Conservation (phyloP, 2,329 filamentous ascomycete genomes). For the Microcyclosporella mali region DNA sequence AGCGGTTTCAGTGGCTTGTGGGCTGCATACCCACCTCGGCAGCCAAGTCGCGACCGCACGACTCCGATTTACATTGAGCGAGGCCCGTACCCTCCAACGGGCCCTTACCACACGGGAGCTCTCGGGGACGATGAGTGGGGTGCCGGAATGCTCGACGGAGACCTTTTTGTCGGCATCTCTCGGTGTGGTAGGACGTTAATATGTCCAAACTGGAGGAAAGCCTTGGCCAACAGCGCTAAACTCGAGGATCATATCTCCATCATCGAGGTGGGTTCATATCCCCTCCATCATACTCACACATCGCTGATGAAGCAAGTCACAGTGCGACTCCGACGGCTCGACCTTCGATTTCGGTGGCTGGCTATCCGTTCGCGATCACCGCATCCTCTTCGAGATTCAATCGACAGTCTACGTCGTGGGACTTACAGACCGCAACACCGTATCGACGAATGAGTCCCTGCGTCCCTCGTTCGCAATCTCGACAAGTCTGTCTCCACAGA, state of each 20-base stretch:
- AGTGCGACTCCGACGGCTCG: conserved; percentile 35
- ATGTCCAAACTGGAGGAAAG: conserved; percentile 40
- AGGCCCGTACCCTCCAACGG: conserved; percentile 13
- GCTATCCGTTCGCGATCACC: conserved; percentile 39
- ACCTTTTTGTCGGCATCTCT: conserved; percentile 41
- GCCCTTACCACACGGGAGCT: conserved; percentile 7
- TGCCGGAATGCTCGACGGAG: conserved; percentile 39
- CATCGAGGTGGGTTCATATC: conserved; percentile 26
- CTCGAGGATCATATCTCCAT: conserved; percentile 26
- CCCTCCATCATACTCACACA: too few relatives aligned
- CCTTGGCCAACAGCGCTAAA: conserved; percentile 21
- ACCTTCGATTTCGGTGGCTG: conserved; percentile 44
- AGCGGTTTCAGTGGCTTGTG: neutral
- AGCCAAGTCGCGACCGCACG: conserved; percentile 9
- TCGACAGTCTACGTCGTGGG: conserved; percentile 40
- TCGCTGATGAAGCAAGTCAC: too few relatives aligned
- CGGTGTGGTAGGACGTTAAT: conserved; percentile 39
- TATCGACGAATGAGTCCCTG: conserved; percentile 16
- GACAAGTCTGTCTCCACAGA: conserved; percentile 34
- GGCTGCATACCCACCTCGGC: neutral
- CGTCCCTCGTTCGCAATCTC: conserved; percentile 24
- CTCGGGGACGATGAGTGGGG: conserved; percentile 42
- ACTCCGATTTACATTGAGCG: conserved; percentile 14
- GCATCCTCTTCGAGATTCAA: conserved; percentile 41
- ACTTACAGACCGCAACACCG: conserved; percentile 30